Evolutionary conservation across 371 early-diverging fungal species (phyloP).

Genomic region (Mucor circinelloides): DNA sequence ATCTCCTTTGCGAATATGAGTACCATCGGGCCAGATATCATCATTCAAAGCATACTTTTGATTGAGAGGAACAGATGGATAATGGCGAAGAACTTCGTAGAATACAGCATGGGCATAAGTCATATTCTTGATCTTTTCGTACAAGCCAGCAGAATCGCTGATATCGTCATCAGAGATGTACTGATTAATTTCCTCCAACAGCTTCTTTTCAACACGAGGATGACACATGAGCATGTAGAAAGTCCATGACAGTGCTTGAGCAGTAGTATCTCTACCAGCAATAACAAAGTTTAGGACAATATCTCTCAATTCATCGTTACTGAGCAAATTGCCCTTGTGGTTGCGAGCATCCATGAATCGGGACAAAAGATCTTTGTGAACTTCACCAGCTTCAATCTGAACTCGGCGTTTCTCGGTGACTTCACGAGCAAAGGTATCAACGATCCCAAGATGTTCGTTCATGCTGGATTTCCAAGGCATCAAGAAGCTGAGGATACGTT

Average conservation of each 20-base stretch:
- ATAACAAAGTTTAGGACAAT: conserved; percentile 74
- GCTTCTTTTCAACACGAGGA: conserved; percentile 53
- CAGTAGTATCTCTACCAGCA: conserved; percentile 71
- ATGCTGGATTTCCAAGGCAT: conserved; percentile 42
- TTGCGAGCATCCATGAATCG: conserved; percentile 63
- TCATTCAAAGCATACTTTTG: conserved; percentile 68
- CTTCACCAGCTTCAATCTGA: conserved; percentile 44
- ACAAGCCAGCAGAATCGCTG: conserved; percentile 31
- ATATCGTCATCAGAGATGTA: conserved; percentile 32
- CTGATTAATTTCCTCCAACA: conserved; percentile 59
- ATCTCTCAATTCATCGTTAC: conserved; percentile 62
- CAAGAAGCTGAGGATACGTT: conserved; percentile 26
- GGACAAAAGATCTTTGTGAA: conserved; percentile 59
- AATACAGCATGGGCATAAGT: conserved; percentile 61
- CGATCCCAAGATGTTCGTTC: conserved; percentile 43
- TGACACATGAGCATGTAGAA: conserved; percentile 61
- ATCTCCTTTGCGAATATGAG: conserved; percentile 59
- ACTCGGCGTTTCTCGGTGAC: conserved; percentile 47
- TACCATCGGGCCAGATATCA: conserved; percentile 73
- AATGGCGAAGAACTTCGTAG: conserved; percentile 71
- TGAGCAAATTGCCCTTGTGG: conserved; percentile 53
- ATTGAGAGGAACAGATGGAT: conserved; percentile 75
- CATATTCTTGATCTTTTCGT: conserved; percentile 54
- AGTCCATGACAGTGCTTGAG: conserved; percentile 75
- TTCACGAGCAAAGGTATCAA: conserved; percentile 52